Percentiles rank a stretch among this genome's conserved stretches.
Evolutionary conservation across 164 flowering plant species (phyloP).

Genomic region (Echeveria elegans): DNA sequence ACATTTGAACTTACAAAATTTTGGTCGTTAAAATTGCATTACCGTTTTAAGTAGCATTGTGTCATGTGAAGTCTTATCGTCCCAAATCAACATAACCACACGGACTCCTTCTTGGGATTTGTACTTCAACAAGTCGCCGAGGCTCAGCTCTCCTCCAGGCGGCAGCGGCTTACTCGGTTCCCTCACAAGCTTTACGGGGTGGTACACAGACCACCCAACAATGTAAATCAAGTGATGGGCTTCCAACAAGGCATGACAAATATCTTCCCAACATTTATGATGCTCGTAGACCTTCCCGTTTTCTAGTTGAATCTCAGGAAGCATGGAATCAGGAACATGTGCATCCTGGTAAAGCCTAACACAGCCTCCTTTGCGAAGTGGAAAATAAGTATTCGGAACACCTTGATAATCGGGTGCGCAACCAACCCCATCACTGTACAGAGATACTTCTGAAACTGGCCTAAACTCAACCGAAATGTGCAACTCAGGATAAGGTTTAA

Average conservation of each 20-base stretch:
- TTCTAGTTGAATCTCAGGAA: constrained; percentile 48
- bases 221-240: constrained; percentile 56
- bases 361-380: constrained; percentile 49
- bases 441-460: constrained; percentile 38
- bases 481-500: constrained; percentile 41
- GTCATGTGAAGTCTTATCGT: constrained; percentile 69
- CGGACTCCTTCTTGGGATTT: constrained; percentile 69
- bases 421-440: constrained; percentile 43
- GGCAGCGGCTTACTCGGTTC: constrained; percentile 58
- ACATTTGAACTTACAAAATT: no score
- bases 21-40: background rate
- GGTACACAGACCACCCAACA: constrained; percentile 60
- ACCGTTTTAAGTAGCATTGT: constrained; percentile 50
- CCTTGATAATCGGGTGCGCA: constrained; percentile 40
- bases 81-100: constrained; percentile 56
- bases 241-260: constrained; percentile 63
- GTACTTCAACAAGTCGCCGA: constrained; percentile 58
- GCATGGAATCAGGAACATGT: constrained; percentile 37
- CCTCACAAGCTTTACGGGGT: constrained; percentile 48
- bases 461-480: constrained; percentile 41
- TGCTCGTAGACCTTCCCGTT: constrained; percentile 40
- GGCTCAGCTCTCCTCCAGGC: constrained; percentile 43
- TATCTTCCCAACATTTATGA: constrained; percentile 60
- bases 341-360: constrained; percentile 76
- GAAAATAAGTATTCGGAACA: constrained; percentile 57